Evolutionary conservation across 805 yeast genomes (phyloP).

Genomic region (Teunomyces cretensis): DNA sequence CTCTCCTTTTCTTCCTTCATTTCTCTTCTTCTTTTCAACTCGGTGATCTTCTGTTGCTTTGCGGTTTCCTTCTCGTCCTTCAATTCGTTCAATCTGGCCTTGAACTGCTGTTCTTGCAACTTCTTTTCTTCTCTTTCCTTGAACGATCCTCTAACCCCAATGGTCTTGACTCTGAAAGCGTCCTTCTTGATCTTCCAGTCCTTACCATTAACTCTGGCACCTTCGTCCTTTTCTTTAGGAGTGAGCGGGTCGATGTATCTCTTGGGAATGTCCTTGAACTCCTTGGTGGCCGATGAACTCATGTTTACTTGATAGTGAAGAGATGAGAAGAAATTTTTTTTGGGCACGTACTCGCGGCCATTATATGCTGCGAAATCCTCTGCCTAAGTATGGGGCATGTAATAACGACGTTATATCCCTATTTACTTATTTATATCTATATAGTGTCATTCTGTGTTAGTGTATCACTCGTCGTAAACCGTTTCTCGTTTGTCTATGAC

Average conservation of each 20-base stretch:
- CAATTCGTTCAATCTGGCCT: slow-evolving; percentile 66
- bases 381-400: too few species aligned
- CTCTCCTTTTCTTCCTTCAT: slow-evolving; percentile 88
- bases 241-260: slow-evolving; percentile 34
- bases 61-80: slow-evolving; percentile 74
- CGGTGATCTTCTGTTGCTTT: slow-evolving; percentile 52
- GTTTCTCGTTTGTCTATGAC: slow-evolving; percentile 20
- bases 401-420: neutral
- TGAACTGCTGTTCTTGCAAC: slow-evolving; percentile 62
- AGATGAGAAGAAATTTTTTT: slow-evolving; percentile 5
- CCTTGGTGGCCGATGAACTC: slow-evolving; percentile 31
- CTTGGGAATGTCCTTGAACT: slow-evolving; percentile 34
- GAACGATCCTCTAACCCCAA: slow-evolving; percentile 64
- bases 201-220: slow-evolving; percentile 61
- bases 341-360: neutral
- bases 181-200: slow-evolving; percentile 69
- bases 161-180: slow-evolving; percentile 63
- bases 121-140: slow-evolving; percentile 65
- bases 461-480: slow-evolving; percentile 9
- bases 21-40: slow-evolving; percentile 70
- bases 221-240: slow-evolving; percentile 41
- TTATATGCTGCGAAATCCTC: neutral
- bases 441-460: too few species aligned
- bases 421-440: neutral
- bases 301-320: slow-evolving; percentile 12